Evolutionary conservation across 2,329 filamentous ascomycete genomes (phyloP).

Genomic region (Phialophora verrucosa): DNA sequence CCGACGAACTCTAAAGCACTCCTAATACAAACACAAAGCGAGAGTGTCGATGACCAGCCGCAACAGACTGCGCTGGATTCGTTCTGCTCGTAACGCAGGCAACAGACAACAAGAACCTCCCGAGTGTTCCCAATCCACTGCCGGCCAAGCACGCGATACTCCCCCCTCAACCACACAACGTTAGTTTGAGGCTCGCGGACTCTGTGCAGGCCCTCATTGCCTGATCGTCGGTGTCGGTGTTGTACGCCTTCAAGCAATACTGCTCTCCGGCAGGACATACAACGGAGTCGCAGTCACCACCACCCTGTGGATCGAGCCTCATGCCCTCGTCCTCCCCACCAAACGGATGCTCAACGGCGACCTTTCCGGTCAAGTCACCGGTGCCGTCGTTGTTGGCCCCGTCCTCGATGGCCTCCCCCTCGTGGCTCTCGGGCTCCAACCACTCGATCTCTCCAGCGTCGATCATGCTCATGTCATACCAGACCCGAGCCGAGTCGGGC

Average conservation of each 20-base stretch:
- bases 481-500: slow-evolving; percentile 12
- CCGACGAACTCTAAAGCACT: not conserved
- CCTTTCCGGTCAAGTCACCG: slow-evolving; percentile 18
- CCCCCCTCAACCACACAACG: slow-evolving; percentile 25
- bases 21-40: not conserved
- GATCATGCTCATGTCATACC: slow-evolving; percentile 34
- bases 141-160: not conserved
- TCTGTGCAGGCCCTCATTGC: slow-evolving; percentile 28
- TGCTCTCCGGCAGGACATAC: slow-evolving; percentile 21
- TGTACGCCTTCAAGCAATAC: slow-evolving; percentile 26
- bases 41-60: not conserved
- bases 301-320: slow-evolving; percentile 16
- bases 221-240: slow-evolving; percentile 25
- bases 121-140: not conserved
- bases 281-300: slow-evolving; percentile 21
- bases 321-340: slow-evolving; percentile 19
- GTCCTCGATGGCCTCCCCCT: slow-evolving; percentile 15
- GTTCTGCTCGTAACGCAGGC: not conserved
- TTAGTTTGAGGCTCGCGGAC: slow-evolving; percentile 20
- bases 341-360: slow-evolving; percentile 25
- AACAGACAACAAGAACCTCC: not conserved
- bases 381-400: slow-evolving; percentile 19
- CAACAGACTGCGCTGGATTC: not conserved
- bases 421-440: slow-evolving; percentile 9
- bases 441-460: slow-evolving; percentile 23